Evolutionary conservation across 2,329 filamentous ascomycete genomes (phyloP), one percentile per base, ranked within the genome.

Genomic region (Stachybotrys echinatus): DNA sequence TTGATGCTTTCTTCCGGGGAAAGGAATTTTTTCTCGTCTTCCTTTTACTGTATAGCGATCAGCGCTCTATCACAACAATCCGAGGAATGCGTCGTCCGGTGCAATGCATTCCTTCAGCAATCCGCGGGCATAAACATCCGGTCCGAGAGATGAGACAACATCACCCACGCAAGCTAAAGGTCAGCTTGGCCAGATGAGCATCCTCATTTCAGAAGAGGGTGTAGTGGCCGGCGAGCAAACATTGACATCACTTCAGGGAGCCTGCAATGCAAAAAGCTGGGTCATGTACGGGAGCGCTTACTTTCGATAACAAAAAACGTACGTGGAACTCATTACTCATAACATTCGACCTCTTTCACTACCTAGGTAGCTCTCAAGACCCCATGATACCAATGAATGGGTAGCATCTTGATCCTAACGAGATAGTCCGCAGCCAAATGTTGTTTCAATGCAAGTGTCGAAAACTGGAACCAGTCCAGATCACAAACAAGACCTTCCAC

Each of bases 61-160:
- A 48, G 61, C 45, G 56, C 61, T 62, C 55, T 62, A 63, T 50
- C 54, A 46, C 61, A 60, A 62, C 61, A 56, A 59, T 48, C 49
- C 49, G 48, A 64, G 68, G 68, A 71, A 71, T 71, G 68, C 61
- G 68, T 71, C 69, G 67, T 63, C 54, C 56, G 48, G 59, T 53
- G 60, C 61, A 52, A 63, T 54, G 54, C 68, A 71, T 71, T 71
- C 68, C 68, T 66, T 48, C 38, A 43, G 4, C 21, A 34, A 52
- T 52, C 53, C n/a, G n/a, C n/a, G n/a, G n/a, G n/a, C n/a, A n/a
- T n/a, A n/a, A n/a, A n/a, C n/a, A n/a, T n/a, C n/a, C n/a, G n/a
- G n/a, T n/a, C n/a, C n/a, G n/a, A n/a, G n/a, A n/a, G n/a, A n/a
- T n/a, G n/a, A n/a, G n/a, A n/a, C n/a, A n/a, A n/a, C n/a, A n/a